Evolutionary conservation across 1,139 yeast genomes (phyloP).

Genomic region (Taphrina flavorubra): DNA sequence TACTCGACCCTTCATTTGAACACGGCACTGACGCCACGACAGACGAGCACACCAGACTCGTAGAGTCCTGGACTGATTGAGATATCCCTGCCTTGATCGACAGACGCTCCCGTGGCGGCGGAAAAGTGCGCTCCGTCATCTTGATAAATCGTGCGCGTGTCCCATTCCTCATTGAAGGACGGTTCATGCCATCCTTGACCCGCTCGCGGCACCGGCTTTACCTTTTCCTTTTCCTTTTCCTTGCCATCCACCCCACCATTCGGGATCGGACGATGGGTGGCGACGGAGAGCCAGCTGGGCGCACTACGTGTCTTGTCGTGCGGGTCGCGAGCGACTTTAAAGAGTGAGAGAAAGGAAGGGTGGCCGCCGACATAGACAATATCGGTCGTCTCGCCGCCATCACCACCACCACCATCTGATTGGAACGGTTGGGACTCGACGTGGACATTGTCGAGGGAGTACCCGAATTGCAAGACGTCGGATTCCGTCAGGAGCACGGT

Average conservation of each 20-base stretch:
- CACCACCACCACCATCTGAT: no score
- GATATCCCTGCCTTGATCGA: conserved; percentile 12
- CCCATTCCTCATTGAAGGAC: conserved; percentile 15
- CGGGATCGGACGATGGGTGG: conserved; percentile 20
- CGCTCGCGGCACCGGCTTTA: not conserved
- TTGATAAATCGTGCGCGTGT: conserved; percentile 24
- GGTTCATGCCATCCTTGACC: conserved; percentile 29
- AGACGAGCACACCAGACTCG: conserved; percentile 29
- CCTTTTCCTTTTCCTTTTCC: not conserved
- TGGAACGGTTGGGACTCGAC: no score
- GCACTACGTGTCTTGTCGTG: conserved; percentile 7
- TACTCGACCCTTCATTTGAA: no score
- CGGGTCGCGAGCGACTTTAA: conserved; percentile 14
- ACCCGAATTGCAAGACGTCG: conserved; percentile 20
- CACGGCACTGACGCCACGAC: conserved; percentile 20
- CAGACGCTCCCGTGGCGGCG: conserved; percentile 26
- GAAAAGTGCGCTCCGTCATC: conserved; percentile 28
- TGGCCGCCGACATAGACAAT: conserved; percentile 31
- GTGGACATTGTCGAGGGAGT: conserved; percentile 24
- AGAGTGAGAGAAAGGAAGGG: conserved; percentile 6
- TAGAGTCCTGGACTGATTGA: conserved; percentile 27
- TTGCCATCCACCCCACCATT: no score
- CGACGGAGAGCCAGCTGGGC: conserved; percentile 31
- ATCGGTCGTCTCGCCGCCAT: not conserved
- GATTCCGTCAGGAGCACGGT: conserved; percentile 4